Evolutionary conservation across 768 basidiomycete genomes (phyloP), one percentile per base, ranked within the genome.

Genomic region (Mycena haematopus): DNA sequence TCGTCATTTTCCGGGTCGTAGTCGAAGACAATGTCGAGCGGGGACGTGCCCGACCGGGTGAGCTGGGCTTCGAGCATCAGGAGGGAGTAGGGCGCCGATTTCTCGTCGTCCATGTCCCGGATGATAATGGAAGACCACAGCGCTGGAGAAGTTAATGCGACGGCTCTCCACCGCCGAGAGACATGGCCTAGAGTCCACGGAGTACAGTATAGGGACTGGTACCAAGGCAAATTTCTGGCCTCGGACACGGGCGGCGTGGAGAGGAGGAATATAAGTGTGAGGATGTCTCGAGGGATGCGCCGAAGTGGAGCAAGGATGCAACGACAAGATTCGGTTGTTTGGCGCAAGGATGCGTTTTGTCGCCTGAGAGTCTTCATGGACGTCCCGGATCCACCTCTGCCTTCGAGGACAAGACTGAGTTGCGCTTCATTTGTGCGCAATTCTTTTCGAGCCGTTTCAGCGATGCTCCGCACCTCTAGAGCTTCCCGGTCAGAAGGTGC

Each of bases 121-220:
- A 55, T 50, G 46, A 55, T 31, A 9, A 61, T 61, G 46, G 19
- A 24, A 4, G 60, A 47, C 60, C 60, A 61, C 29, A 61, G 44
- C 8, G 35, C 25, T 6, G 60, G 60, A 9, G 46, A n/a, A 5
- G 52, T 24, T 19, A 61, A 19, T 7, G 53, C 60, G 7, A 61
- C 52, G 3, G 35, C 36, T n/a, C 60, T 61, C 60, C 60, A 54
- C 8, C 11, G 53, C 7, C 60, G 22, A 22, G 35, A 61, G 24
- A 61, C 33, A 36, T 50, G 60, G 19, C 52, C 44, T 1, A 61
- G 46, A 19, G 36, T 29, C 60, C 60, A 61, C 10, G 60, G 60
- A 24, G 35, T 61, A 5, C 22, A 10, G 33, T 55, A 13, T 9
- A 61, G 60, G 8, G 52, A 22, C 42, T 10, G 13, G 38, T 55